A percentile compares a stretch with the other conserved stretches of the same genome.
Evolutionary conservation across 306 rosid genomes (phyloP).

Genomic region (Sophora flavescens): DNA sequence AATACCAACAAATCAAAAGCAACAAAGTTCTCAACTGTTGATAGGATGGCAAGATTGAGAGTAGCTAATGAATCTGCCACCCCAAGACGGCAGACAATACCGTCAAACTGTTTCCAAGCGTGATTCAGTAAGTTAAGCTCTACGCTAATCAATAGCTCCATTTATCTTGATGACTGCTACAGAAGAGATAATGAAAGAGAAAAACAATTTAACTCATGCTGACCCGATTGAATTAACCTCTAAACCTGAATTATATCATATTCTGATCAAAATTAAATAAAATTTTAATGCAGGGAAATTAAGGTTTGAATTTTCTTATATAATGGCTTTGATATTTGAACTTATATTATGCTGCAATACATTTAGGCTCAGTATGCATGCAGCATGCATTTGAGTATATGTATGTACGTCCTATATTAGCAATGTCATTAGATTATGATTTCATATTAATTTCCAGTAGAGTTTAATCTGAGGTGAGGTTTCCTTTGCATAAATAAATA

Average conservation of each 20-base stretch:
- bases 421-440: constrained; percentile 1
- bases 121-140: constrained; percentile 61
- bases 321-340: background rate
- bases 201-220: no score
- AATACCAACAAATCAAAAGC: constrained; percentile 50
- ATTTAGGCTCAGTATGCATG: background rate
- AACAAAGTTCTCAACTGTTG: constrained; percentile 54
- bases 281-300: background rate
- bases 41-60: constrained; percentile 51
- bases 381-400: background rate
- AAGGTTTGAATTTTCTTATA: background rate
- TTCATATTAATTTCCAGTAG: background rate
- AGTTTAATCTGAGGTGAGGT: background rate
- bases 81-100: constrained; percentile 55
- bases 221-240: no score
- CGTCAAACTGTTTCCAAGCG: constrained; percentile 55
- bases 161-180: constrained; percentile 22
- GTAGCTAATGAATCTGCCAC: constrained; percentile 55
- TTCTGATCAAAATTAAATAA: background rate
- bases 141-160: background rate
- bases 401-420: background rate
- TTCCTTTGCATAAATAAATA: constrained; percentile 3
- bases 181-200: no score
- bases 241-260: constrained; percentile 32
- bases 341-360: background rate